phyloP scores from a whole-genome alignment of 768 basidiomycete species.

The Boletus patriciae region DNA sequence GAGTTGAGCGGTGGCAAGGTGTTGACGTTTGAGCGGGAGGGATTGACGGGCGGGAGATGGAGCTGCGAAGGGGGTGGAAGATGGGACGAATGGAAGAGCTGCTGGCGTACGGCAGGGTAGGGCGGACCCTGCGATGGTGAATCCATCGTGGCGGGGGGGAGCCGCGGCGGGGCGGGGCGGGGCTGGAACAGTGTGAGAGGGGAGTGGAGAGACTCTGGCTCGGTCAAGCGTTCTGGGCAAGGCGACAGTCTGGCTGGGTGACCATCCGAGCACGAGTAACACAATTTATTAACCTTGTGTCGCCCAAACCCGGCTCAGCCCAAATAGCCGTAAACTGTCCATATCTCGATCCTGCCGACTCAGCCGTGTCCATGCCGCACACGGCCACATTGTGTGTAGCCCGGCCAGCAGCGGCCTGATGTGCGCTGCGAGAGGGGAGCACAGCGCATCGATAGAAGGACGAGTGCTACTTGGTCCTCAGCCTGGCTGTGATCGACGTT shows the following conservation, averaged over 20 bases:
- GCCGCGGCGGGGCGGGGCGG: constrained; percentile 9
- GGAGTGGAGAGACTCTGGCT: neutral
- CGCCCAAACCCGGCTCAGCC: constrained; percentile 16
- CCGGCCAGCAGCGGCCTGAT: neutral
- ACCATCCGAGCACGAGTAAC: constrained; percentile 19
- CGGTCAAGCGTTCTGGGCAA: constrained; percentile 1
- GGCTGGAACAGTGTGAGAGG: neutral
- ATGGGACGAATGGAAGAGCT: constrained; percentile 44
- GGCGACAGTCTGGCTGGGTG: constrained; percentile 8
- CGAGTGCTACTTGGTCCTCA: neutral
- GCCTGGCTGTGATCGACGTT: constrained; percentile 27
- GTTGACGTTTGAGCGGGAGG: constrained; percentile 37
- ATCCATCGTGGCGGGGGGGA: constrained; percentile 20
- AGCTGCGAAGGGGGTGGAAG: constrained; percentile 46
- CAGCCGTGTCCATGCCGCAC: neutral
- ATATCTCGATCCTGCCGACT: neutral
- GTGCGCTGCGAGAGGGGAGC: neutral
- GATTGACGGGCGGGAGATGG: constrained; percentile 37
- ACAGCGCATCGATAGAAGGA: constrained; percentile 8
- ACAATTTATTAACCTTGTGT: constrained; percentile 27
- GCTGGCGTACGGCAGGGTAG: constrained; percentile 29
- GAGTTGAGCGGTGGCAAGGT: constrained; percentile 44
- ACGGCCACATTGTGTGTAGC: neutral
- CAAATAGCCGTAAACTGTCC: constrained; percentile 31
- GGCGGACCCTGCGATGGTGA: constrained; percentile 32